These are phyloP conservation scores for Sphaerobolus stellatus DNA, from an alignment of 1,284 basidiomycete genomes.

Conservation along the genomic window DNA sequence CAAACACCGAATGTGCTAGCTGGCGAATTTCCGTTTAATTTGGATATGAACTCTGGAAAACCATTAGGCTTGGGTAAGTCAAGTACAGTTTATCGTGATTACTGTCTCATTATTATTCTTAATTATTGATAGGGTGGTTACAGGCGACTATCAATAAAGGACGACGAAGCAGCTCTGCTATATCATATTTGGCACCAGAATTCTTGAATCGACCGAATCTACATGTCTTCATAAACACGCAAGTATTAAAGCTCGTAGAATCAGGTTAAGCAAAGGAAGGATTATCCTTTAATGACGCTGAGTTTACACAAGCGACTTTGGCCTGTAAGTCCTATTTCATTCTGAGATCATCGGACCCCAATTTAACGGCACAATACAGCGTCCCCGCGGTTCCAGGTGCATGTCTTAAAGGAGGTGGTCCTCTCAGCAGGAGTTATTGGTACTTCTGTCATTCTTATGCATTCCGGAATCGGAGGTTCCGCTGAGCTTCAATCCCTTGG, in stretches of 20 bases:
- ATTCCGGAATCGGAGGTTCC: conserved; percentile 30
- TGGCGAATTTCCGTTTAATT: conserved; percentile 24
- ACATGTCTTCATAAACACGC: conserved; percentile 33
- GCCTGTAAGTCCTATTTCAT: too few species aligned
- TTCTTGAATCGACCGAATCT: conserved; percentile 29
- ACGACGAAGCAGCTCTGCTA: conserved; percentile 32
- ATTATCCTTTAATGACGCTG: conserved; percentile 20
- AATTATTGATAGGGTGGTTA: conserved; percentile 16
- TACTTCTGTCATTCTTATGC: conserved; percentile 27
- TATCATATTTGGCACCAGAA: conserved; percentile 25
- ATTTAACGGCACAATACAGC: neutral
- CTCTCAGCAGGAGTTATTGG: conserved; percentile 20
- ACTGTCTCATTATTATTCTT: neutral
- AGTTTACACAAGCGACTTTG: conserved; percentile 15
- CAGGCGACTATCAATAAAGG: conserved; percentile 28
- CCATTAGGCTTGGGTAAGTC: conserved; percentile 30
- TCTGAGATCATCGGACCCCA: neutral
- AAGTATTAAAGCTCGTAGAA: conserved; percentile 19
- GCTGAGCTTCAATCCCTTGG: conserved; percentile 22
- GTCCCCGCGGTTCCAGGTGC: conserved; percentile 16
- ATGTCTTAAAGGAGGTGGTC: conserved; percentile 17
- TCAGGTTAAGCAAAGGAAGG: neutral
- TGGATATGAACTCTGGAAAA: conserved; percentile 31
- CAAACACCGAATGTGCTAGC: conserved; percentile 20
- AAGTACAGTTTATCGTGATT: neutral